A percentile compares a stretch with the other conserved stretches of the same genome.
Conservation (phyloP, 768 basidiomycete genomes). For the Pilatotrama ljubarskyi region DNA sequence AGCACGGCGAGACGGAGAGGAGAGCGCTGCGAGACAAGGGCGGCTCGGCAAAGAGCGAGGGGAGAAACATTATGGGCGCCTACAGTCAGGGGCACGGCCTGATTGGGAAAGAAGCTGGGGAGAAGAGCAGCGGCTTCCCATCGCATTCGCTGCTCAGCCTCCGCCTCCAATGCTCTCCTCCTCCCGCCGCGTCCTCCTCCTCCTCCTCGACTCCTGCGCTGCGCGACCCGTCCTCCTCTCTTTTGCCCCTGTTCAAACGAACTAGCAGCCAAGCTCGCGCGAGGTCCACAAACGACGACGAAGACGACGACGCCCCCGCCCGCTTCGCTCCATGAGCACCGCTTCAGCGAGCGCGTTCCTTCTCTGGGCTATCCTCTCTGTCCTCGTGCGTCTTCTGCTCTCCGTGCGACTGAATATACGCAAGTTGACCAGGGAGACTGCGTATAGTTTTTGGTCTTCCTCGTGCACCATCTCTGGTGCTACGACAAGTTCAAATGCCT, state of each 20-base stretch:
- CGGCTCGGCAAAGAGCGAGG: slow-evolving; percentile 1
- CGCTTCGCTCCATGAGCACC: slow-evolving; percentile 52
- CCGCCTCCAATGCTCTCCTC: neutral
- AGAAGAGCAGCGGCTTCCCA: neutral
- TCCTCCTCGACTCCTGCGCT: neutral
- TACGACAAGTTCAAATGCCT: slow-evolving; percentile 79
- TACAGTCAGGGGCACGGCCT: neutral
- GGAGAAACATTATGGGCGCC: neutral
- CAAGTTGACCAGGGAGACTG: neutral
- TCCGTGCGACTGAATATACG: neutral
- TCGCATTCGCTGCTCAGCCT: neutral
- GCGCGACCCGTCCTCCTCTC: neutral
- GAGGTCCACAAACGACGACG: neutral
- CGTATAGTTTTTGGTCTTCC: slow-evolving; percentile 58
- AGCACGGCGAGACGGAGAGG: neutral
- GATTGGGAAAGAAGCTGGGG: neutral
- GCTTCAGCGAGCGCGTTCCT: slow-evolving; percentile 76
- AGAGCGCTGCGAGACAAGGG: neutral
- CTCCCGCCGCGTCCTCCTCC: neutral
- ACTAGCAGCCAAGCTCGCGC: neutral
- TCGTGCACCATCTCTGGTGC: slow-evolving; percentile 74
- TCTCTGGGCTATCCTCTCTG: slow-evolving; percentile 72
- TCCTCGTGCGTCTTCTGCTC: slow-evolving; percentile 47
- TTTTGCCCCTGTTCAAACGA: neutral
- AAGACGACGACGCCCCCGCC: neutral